Percentiles rank a stretch among this genome's conserved stretches.
phyloP scores from a whole-genome alignment of 2,329 filamentous ascomycete genomes.

The Exophiala phaeomuriformis region DNA sequence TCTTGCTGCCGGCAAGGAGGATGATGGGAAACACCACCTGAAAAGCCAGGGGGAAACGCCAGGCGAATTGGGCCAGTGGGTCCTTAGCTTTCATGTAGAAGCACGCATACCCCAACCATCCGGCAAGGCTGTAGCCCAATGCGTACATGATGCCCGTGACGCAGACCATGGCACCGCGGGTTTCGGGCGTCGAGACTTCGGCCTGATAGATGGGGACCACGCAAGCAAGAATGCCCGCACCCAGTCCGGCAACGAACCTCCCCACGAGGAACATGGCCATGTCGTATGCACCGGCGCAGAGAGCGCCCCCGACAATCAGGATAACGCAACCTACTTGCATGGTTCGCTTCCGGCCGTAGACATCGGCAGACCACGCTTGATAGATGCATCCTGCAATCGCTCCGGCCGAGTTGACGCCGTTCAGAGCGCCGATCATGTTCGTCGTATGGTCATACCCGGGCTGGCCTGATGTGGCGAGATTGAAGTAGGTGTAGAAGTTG shows the following conservation, averaged over 20 bases:
- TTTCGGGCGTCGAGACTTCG: slow-evolving; percentile 24
- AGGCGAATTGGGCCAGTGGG: slow-evolving; percentile 27
- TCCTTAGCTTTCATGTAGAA: slow-evolving; percentile 45
- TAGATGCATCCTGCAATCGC: slow-evolving; percentile 34
- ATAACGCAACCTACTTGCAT: slow-evolving; percentile 29
- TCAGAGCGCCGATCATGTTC: slow-evolving; percentile 40
- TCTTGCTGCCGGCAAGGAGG: slow-evolving; percentile 28
- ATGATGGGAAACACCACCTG: slow-evolving; percentile 32
- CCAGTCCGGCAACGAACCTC: slow-evolving; percentile 36
- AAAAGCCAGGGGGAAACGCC: slow-evolving; percentile 32
- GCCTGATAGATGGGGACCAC: slow-evolving; percentile 22
- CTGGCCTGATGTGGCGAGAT: slow-evolving; percentile 34
- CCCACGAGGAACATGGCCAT: slow-evolving; percentile 23
- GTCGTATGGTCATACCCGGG: slow-evolving; percentile 39
- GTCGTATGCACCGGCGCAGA: slow-evolving; percentile 37
- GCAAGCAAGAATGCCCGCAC: slow-evolving; percentile 42
- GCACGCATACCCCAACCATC: slow-evolving; percentile 24
- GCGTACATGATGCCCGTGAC: slow-evolving; percentile 22
- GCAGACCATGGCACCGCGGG: slow-evolving; percentile 23
- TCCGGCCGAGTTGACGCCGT: slow-evolving; percentile 40
- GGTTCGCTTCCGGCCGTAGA: slow-evolving; percentile 38
- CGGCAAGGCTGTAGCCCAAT: slow-evolving; percentile 23
- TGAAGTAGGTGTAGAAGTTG: slow-evolving; percentile 39
- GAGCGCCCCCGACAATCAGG: slow-evolving; percentile 30
- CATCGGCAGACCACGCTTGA: slow-evolving; percentile 34